Base-by-base conservation (phyloP, 306 rosid species). In the Leucaena leucocephala region DNA sequence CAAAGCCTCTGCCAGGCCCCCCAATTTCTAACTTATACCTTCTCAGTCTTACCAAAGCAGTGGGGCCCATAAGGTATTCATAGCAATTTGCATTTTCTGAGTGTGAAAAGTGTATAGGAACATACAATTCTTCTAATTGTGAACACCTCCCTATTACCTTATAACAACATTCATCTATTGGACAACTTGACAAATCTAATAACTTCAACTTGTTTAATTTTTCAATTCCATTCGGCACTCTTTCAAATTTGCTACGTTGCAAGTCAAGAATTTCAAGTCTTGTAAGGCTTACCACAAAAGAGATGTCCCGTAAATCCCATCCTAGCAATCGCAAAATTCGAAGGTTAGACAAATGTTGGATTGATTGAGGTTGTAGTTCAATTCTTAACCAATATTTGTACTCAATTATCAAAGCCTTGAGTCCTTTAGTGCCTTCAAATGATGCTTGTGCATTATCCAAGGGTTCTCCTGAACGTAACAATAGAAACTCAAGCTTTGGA, bases 351-450 rank as follows among this genome's bases (percentile, higher is more conserved):
- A 74, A 14, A 4, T 10, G 27, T n/a, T 43, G 22, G 15, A 16
- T 59, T 74, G 70, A 43, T 14, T 59, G 44, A 58, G 68, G 54
- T 3, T 27, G 7, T 48, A 12, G 8, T 21, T 17, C 15, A 44
- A 2, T 17, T 11, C 3, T 6, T n/a, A 2, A 0, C 33, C 0
- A 1, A 2, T 0, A 0, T 7, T 1, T 9, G 4, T 0, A 1
- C 6, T 8, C 0, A 36, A 10, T 44, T 8, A 44, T 44, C 34
- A 68, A 13, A 8, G 55, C 70, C 27, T 59, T 75, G n/a, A 75
- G 78, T 11, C 13, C 2, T 22, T 27, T 15, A 21, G 44, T 27
- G 2, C 59, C 71, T 14, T 59, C 78, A 44, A 75, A 75, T 3
- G 21, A 61, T 33, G 22, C 27, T 27, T 27, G 27, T 27, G 27